Percentiles rank a stretch among this genome's conserved stretches.
phyloP scores from a whole-genome alignment of 768 basidiomycete genomes.

The Tylopilus sp. region DNA sequence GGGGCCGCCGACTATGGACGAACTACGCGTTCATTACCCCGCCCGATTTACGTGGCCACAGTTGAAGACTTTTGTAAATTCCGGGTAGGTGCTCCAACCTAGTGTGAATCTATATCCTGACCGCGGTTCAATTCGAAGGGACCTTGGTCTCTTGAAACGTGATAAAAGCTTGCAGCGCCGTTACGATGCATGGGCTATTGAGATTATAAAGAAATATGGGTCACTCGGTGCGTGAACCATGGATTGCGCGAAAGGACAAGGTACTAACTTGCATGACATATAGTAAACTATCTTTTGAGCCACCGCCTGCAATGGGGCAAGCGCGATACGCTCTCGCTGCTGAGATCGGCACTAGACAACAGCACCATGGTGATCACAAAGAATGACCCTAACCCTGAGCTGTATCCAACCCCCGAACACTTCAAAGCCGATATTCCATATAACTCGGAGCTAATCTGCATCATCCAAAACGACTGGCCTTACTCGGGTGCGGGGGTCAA shows the following conservation, averaged over 20 bases:
- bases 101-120: neutral
- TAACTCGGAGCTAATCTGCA: slow-evolving; percentile 51
- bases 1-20: slow-evolving; percentile 69
- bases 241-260: neutral
- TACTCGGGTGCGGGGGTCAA: slow-evolving; percentile 58
- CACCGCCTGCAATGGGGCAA: slow-evolving; percentile 75
- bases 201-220: slow-evolving; percentile 58
- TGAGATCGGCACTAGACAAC: slow-evolving; percentile 50
- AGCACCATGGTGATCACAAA: slow-evolving; percentile 21
- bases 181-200: slow-evolving; percentile 57
- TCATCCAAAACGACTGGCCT: slow-evolving; percentile 85
- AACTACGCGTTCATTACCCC: slow-evolving; percentile 66
- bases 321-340: slow-evolving; percentile 58
- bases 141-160: slow-evolving; percentile 77
- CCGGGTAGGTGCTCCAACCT: slow-evolving; percentile 48
- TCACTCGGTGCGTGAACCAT: slow-evolving; percentile 50
- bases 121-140: slow-evolving; percentile 39
- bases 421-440: slow-evolving; percentile 62
- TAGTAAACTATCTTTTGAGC: slow-evolving; percentile 71
- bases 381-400: neutral
- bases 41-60: slow-evolving; percentile 74
- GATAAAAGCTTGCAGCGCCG: slow-evolving; percentile 64
- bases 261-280: neutral
- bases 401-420: slow-evolving; percentile 41
- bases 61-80: slow-evolving; percentile 73